Evolutionary conservation across 108 stramenopile genomes (phyloP).

Genomic region (Discostella pseudostelligera): DNA sequence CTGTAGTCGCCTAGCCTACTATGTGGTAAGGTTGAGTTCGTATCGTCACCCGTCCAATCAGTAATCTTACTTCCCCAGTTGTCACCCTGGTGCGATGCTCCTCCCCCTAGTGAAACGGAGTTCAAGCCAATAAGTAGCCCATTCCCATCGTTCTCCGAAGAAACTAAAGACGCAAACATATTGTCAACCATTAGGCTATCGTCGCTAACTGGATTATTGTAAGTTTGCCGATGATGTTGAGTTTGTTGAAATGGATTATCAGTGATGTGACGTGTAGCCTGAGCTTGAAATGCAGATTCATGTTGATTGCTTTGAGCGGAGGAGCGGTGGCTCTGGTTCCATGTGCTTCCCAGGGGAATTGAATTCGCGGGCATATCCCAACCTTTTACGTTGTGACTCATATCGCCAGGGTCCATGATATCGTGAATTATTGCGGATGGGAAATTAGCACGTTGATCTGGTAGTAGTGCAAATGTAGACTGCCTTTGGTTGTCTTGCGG

Average conservation of each 20-base stretch:
- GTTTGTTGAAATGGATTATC: conserved; percentile 24
- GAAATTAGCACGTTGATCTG: conserved; percentile 23
- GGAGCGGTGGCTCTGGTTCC: conserved; percentile 26
- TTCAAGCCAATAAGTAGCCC: conserved; percentile 39
- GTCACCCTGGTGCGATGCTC: conserved; percentile 22
- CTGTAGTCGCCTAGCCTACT: conserved; percentile 25
- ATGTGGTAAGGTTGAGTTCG: conserved; percentile 20
- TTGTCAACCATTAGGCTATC: conserved; percentile 48
- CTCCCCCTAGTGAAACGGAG: conserved; percentile 32
- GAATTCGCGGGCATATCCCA: conserved; percentile 21
- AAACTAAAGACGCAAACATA: conserved; percentile 44
- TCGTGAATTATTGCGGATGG: conserved; percentile 15
- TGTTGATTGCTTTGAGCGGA: conserved; percentile 4
- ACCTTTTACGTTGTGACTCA: conserved; percentile 21
- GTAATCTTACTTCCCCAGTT: conserved; percentile 24
- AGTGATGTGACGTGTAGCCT: conserved; percentile 6
- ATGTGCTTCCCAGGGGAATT: conserved; percentile 19
- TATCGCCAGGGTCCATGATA: conserved; percentile 13
- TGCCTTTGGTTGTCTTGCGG: conserved; percentile 13
- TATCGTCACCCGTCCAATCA: conserved; percentile 18
- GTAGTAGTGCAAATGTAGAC: conserved; percentile 7
- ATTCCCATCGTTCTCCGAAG: conserved; percentile 21
- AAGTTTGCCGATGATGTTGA: conserved; percentile 2
- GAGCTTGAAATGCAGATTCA: conserved; percentile 23
- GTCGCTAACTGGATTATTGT: conserved; percentile 20